Evolutionary conservation across 768 basidiomycete species (phyloP).

Genomic region (Peribolospora baueri): DNA sequence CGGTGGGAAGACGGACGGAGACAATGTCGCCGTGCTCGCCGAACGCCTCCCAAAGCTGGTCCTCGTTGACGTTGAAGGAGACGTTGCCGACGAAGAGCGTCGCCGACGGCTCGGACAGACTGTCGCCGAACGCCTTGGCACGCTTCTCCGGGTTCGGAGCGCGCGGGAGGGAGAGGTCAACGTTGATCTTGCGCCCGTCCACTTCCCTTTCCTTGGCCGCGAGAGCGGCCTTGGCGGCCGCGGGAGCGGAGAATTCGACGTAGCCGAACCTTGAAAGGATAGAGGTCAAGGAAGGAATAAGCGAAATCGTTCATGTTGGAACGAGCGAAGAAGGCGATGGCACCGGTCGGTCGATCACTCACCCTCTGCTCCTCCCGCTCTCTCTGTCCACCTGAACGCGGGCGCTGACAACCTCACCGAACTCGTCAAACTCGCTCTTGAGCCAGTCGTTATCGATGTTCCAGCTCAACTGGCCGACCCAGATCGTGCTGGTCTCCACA

Average conservation of each 20-base stretch:
- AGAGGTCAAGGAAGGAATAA: background rate
- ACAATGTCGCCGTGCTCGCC: constrained; percentile 61
- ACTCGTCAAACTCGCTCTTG: constrained; percentile 62
- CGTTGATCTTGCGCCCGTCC: constrained; percentile 66
- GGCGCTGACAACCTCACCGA: constrained; percentile 71
- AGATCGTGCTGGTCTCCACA: constrained; percentile 44
- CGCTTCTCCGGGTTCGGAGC: constrained; percentile 52
- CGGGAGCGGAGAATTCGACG: constrained; percentile 23
- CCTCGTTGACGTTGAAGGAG: constrained; percentile 51
- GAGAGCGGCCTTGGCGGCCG: constrained; percentile 39
- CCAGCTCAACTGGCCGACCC: constrained; percentile 86
- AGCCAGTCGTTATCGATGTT: constrained; percentile 92
- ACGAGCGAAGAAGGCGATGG: background rate
- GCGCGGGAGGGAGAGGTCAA: constrained; percentile 71
- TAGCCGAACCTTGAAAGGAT: constrained; percentile 18
- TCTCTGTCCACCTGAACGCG: constrained; percentile 40
- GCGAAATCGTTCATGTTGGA: no score
- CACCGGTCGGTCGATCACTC: background rate
- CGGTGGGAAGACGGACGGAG: constrained; percentile 64
- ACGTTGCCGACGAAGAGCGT: constrained; percentile 79
- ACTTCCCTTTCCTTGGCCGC: constrained; percentile 51
- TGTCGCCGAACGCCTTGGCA: constrained; percentile 75
- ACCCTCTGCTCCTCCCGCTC: constrained; percentile 22
- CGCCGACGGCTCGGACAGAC: constrained; percentile 30
- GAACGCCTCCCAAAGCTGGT: constrained; percentile 64